phyloP scores from a whole-genome alignment of 1,284 basidiomycete genomes.

The Termitomyces sp. region DNA sequence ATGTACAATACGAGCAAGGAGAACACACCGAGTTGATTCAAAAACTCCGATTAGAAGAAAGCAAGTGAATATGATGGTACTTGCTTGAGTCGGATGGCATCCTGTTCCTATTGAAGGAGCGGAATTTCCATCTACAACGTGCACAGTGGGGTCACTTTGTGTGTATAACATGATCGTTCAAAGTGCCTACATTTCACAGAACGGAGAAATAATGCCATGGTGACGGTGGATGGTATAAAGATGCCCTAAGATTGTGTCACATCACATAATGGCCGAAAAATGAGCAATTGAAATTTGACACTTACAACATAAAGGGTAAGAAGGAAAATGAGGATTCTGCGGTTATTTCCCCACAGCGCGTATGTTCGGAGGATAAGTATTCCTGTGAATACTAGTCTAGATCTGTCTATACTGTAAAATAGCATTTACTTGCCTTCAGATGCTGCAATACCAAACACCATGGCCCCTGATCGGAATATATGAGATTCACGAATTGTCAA shows the following conservation, averaged over 20 bases:
- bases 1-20: neutral
- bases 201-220: slow-evolving; percentile 8
- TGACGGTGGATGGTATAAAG: slow-evolving; percentile 4
- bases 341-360: slow-evolving; percentile 18
- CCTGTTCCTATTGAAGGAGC: slow-evolving; percentile 12
- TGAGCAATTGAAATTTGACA: neutral
- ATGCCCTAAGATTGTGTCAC: neutral
- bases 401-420: neutral
- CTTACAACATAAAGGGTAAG: slow-evolving; percentile 8
- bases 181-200: slow-evolving; percentile 14
- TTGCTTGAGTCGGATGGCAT: slow-evolving; percentile 15
- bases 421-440: slow-evolving; percentile 7
- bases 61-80: slow-evolving; percentile 13
- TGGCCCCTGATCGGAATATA: slow-evolving; percentile 3
- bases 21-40: slow-evolving; percentile 16
- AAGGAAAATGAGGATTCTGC: slow-evolving; percentile 14
- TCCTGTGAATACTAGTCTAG: neutral
- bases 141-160: neutral
- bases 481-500: neutral
- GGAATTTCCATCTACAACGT: slow-evolving; percentile 7
- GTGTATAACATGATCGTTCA: neutral
- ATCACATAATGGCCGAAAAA: neutral
- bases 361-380: slow-evolving; percentile 16
- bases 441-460: slow-evolving; percentile 11
- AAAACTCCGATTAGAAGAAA: slow-evolving; percentile 18